Evolutionary conservation across 305 asterid genomes (phyloP), one percentile per base, ranked within the genome.

Genomic region (Salvia sclarea): DNA sequence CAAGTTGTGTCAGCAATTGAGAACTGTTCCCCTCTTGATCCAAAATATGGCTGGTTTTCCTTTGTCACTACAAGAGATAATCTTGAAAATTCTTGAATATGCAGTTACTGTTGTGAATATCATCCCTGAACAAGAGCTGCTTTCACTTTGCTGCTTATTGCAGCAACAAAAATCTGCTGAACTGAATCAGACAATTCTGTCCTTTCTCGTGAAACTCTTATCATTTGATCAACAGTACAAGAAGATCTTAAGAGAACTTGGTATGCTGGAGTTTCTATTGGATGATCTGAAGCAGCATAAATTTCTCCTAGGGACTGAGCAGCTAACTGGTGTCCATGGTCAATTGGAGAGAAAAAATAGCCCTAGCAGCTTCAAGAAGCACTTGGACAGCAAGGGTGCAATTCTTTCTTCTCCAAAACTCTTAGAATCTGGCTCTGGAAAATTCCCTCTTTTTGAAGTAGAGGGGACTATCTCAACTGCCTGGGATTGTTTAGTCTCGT

Each of bases 221-320:
- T 95, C 99, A 59, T 95, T 95, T 71, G 97, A 95, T 82, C 98
- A 87, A 81, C 99, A 89, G 69, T 95, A 95, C 89, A 95, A 92
- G 84, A 95, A 87, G 81, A 86, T 90, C 35, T 82, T 92, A 40
- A 85, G 97, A 73, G 98, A 91, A 79, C 97, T 89, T 76, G 98
- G 99, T 55, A 93, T 92, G 75, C 82, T 92, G 80, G 98, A 90
- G 85, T 95, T 92, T 81, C 78, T 95, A 72, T 79, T 95, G 70
- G 99, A 95, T 82, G 99, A 95, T 87, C 83, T 95, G 66, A 92
- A 89, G 86, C 95, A 90, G 84, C 97, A 92, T 72, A 90, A 80
- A 72, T 84, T 89, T 80, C 88, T 87, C 55, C 74, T 79, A 43
- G 96, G 89, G 49, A 81, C 95, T 1, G 98, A 88, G 77, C 92